phyloP scores from a whole-genome alignment of 2,329 filamentous ascomycete species.

The Waltergamsia citrina region DNA sequence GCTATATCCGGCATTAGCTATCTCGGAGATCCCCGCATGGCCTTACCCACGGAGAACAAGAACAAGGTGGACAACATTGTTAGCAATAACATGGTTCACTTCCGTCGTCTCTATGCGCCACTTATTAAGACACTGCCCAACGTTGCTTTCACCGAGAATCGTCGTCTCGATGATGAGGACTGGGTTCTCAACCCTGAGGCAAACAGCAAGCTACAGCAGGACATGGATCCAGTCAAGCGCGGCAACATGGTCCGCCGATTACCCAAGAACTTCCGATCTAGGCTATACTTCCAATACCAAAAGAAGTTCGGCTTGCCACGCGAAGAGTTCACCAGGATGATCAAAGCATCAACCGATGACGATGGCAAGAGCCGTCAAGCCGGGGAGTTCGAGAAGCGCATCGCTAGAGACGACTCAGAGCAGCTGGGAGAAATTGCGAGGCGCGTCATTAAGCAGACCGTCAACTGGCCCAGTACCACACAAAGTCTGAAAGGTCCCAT shows the following conservation, averaged over 20 bases:
- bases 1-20: conserved; percentile 92
- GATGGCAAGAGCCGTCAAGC: conserved; percentile 64
- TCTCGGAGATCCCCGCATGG: conserved; percentile 93
- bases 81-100: conserved; percentile 80
- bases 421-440: conserved; percentile 64
- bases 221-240: conserved; percentile 84
- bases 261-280: conserved; percentile 76
- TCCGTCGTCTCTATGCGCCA: conserved; percentile 83
- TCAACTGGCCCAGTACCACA: conserved; percentile 82
- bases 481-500: conserved; percentile 80
- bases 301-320: conserved; percentile 80
- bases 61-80: conserved; percentile 94
- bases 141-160: conserved; percentile 59
- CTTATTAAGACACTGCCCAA: conserved; percentile 88
- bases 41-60: conserved; percentile 79
- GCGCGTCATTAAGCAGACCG: conserved; percentile 74
- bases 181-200: conserved; percentile 35
- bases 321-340: conserved; percentile 75
- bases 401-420: conserved; percentile 58
- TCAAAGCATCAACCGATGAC: conserved; percentile 65
- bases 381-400: conserved; percentile 76
- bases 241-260: conserved; percentile 95
- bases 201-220: conserved; percentile 66
- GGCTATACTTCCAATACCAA: conserved; percentile 92
- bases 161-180: conserved; percentile 24